Evolutionary conservation across 345 rosid genomes (phyloP).

Genomic region (Populus nigra): DNA sequence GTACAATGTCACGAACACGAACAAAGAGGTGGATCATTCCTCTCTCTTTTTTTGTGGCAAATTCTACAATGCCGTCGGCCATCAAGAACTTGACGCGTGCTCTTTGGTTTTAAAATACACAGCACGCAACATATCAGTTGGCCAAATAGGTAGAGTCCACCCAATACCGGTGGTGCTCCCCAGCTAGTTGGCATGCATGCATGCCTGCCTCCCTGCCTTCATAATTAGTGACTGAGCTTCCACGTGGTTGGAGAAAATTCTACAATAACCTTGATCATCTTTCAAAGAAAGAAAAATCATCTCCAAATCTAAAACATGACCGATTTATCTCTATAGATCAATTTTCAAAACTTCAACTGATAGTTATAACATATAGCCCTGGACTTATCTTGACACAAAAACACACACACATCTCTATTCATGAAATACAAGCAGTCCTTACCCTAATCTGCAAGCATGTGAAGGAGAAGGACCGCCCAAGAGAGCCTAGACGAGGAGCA

Average conservation of each 20-base stretch:
- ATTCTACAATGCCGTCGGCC: neutral
- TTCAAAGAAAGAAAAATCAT: neutral
- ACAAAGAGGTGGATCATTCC: constrained; percentile 55
- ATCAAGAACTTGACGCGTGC: neutral
- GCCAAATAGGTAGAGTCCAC: neutral
- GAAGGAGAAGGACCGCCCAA: neutral
- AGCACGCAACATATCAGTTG: neutral
- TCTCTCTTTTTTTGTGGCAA: neutral
- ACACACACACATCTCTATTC: neutral
- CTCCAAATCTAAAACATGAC: neutral
- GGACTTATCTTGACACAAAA: neutral
- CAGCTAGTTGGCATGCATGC: neutral
- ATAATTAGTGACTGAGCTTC: neutral
- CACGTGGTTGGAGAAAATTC: neutral
- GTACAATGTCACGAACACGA: constrained; percentile 72
- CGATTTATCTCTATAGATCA: neutral
- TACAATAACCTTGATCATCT: neutral
- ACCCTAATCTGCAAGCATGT: neutral
- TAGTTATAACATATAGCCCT: neutral
- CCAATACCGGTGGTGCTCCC: neutral
- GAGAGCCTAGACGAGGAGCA: neutral
- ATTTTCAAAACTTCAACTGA: neutral
- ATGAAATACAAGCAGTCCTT: neutral
- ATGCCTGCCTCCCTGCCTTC: neutral
- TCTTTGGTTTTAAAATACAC: neutral